Base-by-base conservation (phyloP, 2,329 filamentous ascomycete genomes). In the Aquanectria penicillioides region DNA sequence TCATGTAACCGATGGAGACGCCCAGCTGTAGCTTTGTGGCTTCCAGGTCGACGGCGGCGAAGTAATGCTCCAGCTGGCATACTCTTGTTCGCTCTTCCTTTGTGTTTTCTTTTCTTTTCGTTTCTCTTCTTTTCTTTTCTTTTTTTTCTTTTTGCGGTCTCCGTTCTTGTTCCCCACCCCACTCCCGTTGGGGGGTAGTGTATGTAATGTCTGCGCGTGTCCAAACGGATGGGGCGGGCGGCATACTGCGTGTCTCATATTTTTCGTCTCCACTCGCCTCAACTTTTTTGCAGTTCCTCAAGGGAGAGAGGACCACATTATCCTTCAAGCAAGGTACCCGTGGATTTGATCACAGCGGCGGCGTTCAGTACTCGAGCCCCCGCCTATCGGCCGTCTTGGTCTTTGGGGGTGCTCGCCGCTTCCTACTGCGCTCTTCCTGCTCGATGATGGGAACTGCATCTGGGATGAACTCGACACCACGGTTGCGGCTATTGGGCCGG, bases 381-480 rank as follows among this genome's bases (percentile, higher is more conserved):
- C 68, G 73, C 66, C 74, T 76, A 23, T 74, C n/a, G n/a, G n/a
- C 63, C 15, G 65, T 66, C 66, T 76, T 77, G 44, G 74, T 67
- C 60, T 77, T 78, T 57, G 74, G 72, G 12, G 75, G 75, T 22
- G 75, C 75, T 52, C 75, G 68, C 59, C 74, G 69, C 70, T 78
- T 78, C 47, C 75, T 73, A 62, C 74, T 76, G 62, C 75, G 73
- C 68, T 77, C 75, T 47, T 78, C 75, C 44, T 75, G 72, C 61
- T 78, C 74, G 41, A 77, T 77, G n/a, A 78, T 69, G 18, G 75
- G 70, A 17, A 78, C 75, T 6, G 75, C 75, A 2, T 73, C 75
- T 3, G 75, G 74, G 54, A 77, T 78, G 57, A 74, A 78, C 62
- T 77, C 75, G 28, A 78, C 75, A 6, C 75, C 75, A 23, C 75